Conservation (phyloP, 164 flowering plant genomes). For the Vitis amurensis region DNA sequence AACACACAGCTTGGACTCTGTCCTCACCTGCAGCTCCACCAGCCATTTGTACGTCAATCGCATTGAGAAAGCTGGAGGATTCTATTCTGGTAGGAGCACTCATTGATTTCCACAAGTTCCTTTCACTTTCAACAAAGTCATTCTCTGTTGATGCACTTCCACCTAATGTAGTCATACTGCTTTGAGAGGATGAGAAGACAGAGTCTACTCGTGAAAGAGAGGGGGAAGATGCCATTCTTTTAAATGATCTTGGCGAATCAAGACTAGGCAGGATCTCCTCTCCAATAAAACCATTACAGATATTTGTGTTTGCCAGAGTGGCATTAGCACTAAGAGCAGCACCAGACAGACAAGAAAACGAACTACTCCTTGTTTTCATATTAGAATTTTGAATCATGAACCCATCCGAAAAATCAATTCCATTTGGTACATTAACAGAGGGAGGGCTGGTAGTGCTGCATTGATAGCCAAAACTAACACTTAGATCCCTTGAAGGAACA, state of each 20-base stretch:
- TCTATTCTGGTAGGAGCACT: conserved; percentile 4
- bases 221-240: background rate
- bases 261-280: conserved; percentile 8
- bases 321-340: conserved; percentile 8
- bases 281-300: conserved; percentile 1
- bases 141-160: background rate
- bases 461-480: conserved; percentile 9
- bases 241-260: conserved; percentile 6
- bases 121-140: background rate
- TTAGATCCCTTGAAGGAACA: conserved; percentile 5
- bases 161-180: background rate
- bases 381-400: background rate
- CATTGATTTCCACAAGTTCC: background rate
- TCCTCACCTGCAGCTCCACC: conserved; percentile 11
- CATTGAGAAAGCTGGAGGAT: conserved; percentile 8
- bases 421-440: background rate
- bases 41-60: conserved; percentile 1
- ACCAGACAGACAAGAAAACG: conserved; percentile 10
- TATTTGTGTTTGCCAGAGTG: conserved; percentile 5
- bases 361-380: background rate
- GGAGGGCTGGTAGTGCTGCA: background rate
- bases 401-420: background rate
- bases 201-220: conserved; percentile 1
- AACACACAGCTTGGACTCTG: conserved; percentile 11
- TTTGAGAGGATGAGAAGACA: background rate